Evolutionary conservation across 1,284 basidiomycete species (phyloP).

Genomic region (Cutaneotrichosporon sp.): DNA sequence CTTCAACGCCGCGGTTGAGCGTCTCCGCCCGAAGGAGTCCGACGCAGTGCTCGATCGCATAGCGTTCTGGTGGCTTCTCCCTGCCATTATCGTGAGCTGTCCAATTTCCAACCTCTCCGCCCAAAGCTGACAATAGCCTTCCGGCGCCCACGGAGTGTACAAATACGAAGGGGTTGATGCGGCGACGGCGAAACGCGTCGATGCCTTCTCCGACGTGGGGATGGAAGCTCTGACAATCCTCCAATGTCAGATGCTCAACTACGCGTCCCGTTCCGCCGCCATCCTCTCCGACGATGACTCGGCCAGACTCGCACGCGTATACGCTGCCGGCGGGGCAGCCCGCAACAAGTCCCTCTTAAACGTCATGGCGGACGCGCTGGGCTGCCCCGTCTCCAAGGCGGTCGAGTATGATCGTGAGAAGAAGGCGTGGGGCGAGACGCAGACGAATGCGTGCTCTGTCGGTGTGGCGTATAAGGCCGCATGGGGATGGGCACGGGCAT

Average conservation of each 20-base stretch:
- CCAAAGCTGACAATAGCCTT: conserved; percentile 35
- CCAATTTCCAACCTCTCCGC: conserved; percentile 56
- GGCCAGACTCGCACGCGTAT: conserved; percentile 62
- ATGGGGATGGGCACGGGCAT: conserved; percentile 46
- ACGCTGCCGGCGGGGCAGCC: conserved; percentile 77
- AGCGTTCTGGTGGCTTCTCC: conserved; percentile 52
- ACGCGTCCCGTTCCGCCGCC: conserved; percentile 38
- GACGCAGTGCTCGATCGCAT: conserved; percentile 56
- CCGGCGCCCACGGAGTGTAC: conserved; percentile 39
- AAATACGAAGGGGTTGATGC: conserved; percentile 37
- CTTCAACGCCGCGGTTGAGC: conserved; percentile 67
- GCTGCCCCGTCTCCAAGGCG: conserved; percentile 62
- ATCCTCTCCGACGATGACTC: conserved; percentile 63
- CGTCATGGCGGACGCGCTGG: conserved; percentile 74
- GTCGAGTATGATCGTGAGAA: conserved; percentile 36
- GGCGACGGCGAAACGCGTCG: conserved; percentile 29
- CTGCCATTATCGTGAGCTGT: conserved; percentile 65
- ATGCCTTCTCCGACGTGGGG: conserved; percentile 47
- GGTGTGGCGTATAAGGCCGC: conserved; percentile 51
- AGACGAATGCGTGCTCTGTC: conserved; percentile 50
- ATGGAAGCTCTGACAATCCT: conserved; percentile 77
- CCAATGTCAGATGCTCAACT: conserved; percentile 73
- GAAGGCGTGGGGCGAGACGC: conserved; percentile 32
- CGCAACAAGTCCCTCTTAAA: conserved; percentile 72
- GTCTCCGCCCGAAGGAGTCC: conserved; percentile 26